Evolutionary conservation across 768 basidiomycete genomes (phyloP).

Genomic region (Mycena metata): DNA sequence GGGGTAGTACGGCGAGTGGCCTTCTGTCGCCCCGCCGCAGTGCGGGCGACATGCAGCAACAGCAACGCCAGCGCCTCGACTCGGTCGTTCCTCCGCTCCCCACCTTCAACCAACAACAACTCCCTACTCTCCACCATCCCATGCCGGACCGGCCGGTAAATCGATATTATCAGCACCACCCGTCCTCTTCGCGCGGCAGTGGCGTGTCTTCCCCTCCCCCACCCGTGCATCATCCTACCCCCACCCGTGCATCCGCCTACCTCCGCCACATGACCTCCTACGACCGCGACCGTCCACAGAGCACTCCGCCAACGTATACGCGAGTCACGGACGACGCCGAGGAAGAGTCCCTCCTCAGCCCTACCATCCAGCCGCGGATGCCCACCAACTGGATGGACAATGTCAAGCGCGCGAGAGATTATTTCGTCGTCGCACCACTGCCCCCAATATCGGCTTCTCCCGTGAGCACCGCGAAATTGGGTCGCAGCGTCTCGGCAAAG

Average conservation of each 20-base stretch:
- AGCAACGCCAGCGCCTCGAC: constrained; percentile 23
- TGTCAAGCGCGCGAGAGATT: constrained; percentile 38
- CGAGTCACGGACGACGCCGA: constrained; percentile 42
- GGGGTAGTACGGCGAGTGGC: constrained; percentile 14
- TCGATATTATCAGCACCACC: constrained; percentile 44
- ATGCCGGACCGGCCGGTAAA: constrained; percentile 41
- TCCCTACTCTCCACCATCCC: constrained; percentile 24
- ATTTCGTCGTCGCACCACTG: constrained; percentile 24
- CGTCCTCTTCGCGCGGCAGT: constrained; percentile 53
- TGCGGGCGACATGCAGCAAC: constrained; percentile 30
- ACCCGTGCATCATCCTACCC: constrained; percentile 50
- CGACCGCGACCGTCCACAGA: constrained; percentile 42
- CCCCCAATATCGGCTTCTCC: constrained; percentile 26
- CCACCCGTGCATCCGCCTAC: constrained; percentile 74
- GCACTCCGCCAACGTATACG: constrained; percentile 48
- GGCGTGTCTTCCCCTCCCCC: constrained; percentile 47
- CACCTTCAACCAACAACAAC: constrained; percentile 1
- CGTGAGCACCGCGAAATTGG: constrained; percentile 18
- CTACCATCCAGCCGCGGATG: constrained; percentile 31
- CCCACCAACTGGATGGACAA: constrained; percentile 40
- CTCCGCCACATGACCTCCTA: constrained; percentile 81
- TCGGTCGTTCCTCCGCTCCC: constrained; percentile 26
- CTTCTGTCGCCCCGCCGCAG: constrained; percentile 27
- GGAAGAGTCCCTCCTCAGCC: constrained; percentile 38
- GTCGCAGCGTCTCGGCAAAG: constrained; percentile 34